Conservation (phyloP, 2,329 filamentous ascomycete species). For the Raffaelea ambrosiae region DNA sequence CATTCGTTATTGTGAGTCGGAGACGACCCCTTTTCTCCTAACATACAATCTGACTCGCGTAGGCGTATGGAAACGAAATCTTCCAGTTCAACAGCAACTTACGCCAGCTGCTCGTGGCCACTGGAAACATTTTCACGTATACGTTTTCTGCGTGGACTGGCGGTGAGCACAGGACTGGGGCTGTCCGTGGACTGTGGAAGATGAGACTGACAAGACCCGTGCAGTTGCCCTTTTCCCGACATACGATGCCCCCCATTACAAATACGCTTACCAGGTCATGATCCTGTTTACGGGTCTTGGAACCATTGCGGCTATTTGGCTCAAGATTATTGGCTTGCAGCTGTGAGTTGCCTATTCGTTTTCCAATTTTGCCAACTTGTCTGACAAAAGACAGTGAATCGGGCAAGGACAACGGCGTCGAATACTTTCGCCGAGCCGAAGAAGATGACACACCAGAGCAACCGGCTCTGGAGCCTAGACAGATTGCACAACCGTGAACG, state of each 20-base stretch:
- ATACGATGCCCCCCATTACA: not conserved
- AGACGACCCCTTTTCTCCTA: no score
- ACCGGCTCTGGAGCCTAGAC: no score
- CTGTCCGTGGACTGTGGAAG: not conserved
- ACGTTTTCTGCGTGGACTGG: not conserved
- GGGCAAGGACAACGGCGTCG: not conserved
- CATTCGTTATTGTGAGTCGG: not conserved
- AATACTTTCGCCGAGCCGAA: not conserved
- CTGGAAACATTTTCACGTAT: not conserved
- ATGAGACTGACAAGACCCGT: not conserved
- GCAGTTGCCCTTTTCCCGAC: not conserved
- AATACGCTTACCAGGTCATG: conserved; percentile 1
- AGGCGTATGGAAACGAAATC: conserved; percentile 1
- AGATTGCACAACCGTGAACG: no score
- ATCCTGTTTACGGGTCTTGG: not conserved
- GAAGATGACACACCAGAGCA: not conserved
- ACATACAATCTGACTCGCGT: not conserved
- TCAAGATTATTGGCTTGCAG: not conserved
- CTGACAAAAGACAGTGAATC: not conserved
- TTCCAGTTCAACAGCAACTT: conserved; percentile 1
- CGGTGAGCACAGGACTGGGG: not conserved
- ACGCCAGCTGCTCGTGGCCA: not conserved
- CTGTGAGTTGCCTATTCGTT: not conserved
- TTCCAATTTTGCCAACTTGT: not conserved
- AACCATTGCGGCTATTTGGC: not conserved